A percentile compares a stretch with the other conserved stretches of the same genome.
Conservation (phyloP, 495 filamentous ascomycete genomes). For the Daldinia concentrica region DNA sequence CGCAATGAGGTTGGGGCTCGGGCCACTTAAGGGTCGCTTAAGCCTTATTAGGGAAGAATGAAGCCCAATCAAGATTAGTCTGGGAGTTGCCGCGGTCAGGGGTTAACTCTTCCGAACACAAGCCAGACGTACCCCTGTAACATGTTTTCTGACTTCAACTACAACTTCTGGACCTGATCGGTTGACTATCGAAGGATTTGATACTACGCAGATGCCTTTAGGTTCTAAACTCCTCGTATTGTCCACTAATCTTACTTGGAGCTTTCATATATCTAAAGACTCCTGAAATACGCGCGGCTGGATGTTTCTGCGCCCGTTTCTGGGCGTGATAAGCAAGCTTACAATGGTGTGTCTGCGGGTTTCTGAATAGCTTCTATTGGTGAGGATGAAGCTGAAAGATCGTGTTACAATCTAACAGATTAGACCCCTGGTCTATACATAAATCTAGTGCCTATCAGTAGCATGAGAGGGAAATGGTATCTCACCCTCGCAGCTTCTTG, state of each 20-base stretch:
- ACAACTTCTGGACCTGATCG: conserved; percentile 16
- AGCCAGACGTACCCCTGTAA: conserved; percentile 37
- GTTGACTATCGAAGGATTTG: conserved; percentile 17
- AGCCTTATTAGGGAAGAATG: conserved; percentile 10
- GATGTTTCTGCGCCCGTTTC: conserved; percentile 16
- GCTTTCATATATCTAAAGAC: conserved; percentile 9
- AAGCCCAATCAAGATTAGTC: conserved; percentile 25
- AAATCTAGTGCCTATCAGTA: background rate
- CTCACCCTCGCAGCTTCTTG: conserved; percentile 12
- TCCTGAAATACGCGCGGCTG: conserved; percentile 26
- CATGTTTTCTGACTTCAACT: conserved; percentile 9
- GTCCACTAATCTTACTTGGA: conserved; percentile 5
- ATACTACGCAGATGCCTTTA: conserved; percentile 1
- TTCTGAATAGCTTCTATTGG: background rate
- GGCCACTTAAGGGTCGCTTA: conserved; percentile 17
- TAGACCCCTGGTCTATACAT: background rate
- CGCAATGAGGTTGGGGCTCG: conserved; percentile 40
- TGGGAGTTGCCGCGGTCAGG: conserved; percentile 21
- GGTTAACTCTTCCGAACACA: conserved; percentile 29
- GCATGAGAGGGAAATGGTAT: background rate
- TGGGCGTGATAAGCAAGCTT: conserved; percentile 10
- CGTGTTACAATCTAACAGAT: background rate
- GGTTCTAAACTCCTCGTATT: background rate
- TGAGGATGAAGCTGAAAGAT: background rate
- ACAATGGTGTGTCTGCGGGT: background rate